Evolutionary conservation across 1,284 basidiomycete species (phyloP), one percentile per base, ranked within the genome.

Genomic region (Bondarzewia mesenterica): DNA sequence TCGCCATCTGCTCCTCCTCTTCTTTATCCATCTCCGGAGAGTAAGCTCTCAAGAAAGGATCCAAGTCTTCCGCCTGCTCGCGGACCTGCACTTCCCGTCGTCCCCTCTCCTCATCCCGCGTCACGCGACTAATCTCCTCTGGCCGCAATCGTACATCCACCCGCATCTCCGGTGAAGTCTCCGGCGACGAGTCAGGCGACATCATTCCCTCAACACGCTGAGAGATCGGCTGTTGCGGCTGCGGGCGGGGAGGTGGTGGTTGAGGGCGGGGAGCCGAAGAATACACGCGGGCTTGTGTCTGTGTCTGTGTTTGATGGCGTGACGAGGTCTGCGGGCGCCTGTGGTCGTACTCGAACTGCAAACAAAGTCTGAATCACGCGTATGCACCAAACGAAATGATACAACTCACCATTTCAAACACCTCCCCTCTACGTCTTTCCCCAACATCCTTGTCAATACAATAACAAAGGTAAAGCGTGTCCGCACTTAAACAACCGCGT

Each of bases 401-500:
- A n/a, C 21, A 29, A 73, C 85, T 63, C 60, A 91, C 82, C 36
- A 83, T 80, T 43, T 75, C 68, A 53, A 83, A 84, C 10, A 89
- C 86, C 58, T 88, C 81, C 44, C 79, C 74, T 46, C 77, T 74
- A 51, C 79, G 78, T 42, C 69, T 67, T 38, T 77, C 74, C 0
- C 85, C 86, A 1, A 74, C 68, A 44, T 88, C 87, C 55, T 84
- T 81, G 61, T 93, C 91, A 47, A 94, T 89, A 57, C 89, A 89
- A 60, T 91, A 91, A 60, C 92, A 94, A 37, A 94, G 74, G 61
- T 91, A 94, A 46, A 94, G 60, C 2, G 90, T 85, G 60, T 94
- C 91, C 50, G 88, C 84, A 27, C 72, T 77, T n/a, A 32, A 12
- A 32, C 29, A 32, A 7, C 8, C 29, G 29, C 29, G 15, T 32